Evolutionary conservation across 2,329 filamentous ascomycete genomes (phyloP).

Genomic region (Decorospora gaudefroyi): DNA sequence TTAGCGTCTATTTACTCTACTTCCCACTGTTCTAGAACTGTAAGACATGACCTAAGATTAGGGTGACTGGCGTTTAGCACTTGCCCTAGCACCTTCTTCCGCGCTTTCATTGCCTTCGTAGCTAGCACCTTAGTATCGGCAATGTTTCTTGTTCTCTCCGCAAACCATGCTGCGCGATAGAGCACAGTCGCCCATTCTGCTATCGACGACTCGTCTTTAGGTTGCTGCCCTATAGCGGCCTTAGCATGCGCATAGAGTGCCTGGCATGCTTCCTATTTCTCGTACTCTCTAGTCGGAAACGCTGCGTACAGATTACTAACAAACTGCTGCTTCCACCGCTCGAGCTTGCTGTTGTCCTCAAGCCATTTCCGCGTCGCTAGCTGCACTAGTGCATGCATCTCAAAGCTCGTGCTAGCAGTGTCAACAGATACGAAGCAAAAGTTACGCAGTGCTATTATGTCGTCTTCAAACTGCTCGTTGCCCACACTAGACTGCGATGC

Average conservation of each 20-base stretch:
- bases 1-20: neutral
- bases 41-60: neutral
- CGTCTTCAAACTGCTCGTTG: constrained; percentile 20
- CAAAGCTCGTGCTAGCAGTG: constrained; percentile 1
- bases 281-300: constrained; percentile 4
- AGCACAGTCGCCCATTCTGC: constrained; percentile 13
- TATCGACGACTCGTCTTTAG: constrained; percentile 8
- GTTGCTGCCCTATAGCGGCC: constrained; percentile 7
- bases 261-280: constrained; percentile 16
- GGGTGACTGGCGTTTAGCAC: constrained; percentile 2
- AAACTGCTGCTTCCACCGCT: neutral
- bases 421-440: constrained; percentile 19
- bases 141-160: constrained; percentile 6
- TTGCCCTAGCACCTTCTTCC: neutral
- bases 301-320: neutral
- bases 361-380: constrained; percentile 15
- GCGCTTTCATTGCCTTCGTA: constrained; percentile 2
- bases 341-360: neutral
- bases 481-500: constrained; percentile 12
- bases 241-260: constrained; percentile 13
- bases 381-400: constrained; percentile 21
- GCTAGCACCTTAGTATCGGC: constrained; percentile 2
- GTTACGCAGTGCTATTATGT: constrained; percentile 13
- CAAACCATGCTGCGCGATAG: constrained; percentile 19
- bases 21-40: neutral